Base-by-base conservation (phyloP, 2,329 filamentous ascomycete species). In the Purpureocillium lavendulum region DNA sequence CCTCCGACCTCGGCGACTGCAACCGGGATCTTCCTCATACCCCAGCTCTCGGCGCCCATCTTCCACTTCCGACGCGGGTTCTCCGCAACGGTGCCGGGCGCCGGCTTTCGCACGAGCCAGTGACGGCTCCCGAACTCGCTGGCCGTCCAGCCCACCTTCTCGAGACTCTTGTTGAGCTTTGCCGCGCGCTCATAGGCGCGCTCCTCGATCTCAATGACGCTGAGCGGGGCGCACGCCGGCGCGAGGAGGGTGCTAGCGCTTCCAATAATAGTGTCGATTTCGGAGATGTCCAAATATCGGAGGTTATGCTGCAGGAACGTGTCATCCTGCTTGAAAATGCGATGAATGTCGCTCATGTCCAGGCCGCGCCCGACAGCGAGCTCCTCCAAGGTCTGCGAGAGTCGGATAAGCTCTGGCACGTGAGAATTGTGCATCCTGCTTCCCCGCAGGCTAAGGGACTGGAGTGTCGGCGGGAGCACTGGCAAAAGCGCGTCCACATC, bases 1-100 rank as follows among this genome's bases (percentile, higher is more conserved):
- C 87, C 87, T 52, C 95, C 92, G 18, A 97, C 84, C 60, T 97
- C 90, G 39, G 89, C 87, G 54, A 80, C 78, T 18, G 85, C 87
- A 49, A 97, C 82, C n/a, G 90, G 94, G 32, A 97, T 74, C 66
- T 97, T 92, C 46, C 84, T 74, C 79, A 88, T 88, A 30, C 86
- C 86, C 86, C 86, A 90, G 65, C 80, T 85, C 50, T 78, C 76
- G 36, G 85, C 85, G 26, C 86, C 86, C 82, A 87, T 84, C 67
- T 92, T 92, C 86, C 86, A 92, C 52, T 67, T 64, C 49, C 80
- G 73, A 54, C 83, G 77, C 40, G 65, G 57, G 40, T 60, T 57
- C 45, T 66, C 64, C 35, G 52, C 48, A 33, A 50, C 55, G 29
- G 52, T 48, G 36, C 52, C 59, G 29, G 62, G 53, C 11, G 54